phyloP scores from a whole-genome alignment of 352 stramenopile genomes.

The Pythium insidiosum region DNA sequence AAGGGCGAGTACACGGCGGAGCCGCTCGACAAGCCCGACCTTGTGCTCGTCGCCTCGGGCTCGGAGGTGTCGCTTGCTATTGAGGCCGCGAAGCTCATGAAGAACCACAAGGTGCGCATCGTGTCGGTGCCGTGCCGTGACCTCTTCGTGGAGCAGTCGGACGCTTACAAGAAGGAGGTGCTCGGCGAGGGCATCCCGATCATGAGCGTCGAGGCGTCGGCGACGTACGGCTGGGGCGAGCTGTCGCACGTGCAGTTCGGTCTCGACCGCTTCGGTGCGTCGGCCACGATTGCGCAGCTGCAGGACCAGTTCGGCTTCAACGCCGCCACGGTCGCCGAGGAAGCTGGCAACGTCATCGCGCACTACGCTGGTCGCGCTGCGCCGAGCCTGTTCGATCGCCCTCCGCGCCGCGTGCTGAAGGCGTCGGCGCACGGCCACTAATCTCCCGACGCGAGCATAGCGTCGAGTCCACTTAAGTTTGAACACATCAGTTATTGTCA shows the following conservation, averaged over 20 bases:
- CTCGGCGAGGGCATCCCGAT: constrained; percentile 92
- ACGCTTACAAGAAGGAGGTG: constrained; percentile 95
- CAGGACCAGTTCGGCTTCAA: constrained; percentile 96
- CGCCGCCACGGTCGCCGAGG: constrained; percentile 87
- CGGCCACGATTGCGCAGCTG: constrained; percentile 82
- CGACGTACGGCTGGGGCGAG: constrained; percentile 92
- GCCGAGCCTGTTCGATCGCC: constrained; percentile 71
- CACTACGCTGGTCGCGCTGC: constrained; percentile 83
- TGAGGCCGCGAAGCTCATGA: constrained; percentile 91
- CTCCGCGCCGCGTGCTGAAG: constrained; percentile 57
- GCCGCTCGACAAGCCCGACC: constrained; percentile 63
- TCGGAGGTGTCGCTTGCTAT: constrained; percentile 95
- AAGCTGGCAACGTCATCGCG: constrained; percentile 89
- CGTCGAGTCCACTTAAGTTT: too few relatives aligned
- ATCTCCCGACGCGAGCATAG: too few relatives aligned
- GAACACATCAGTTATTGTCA: too few relatives aligned
- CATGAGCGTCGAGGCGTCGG: constrained; percentile 94
- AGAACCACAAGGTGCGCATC: constrained; percentile 83
- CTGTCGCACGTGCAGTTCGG: constrained; percentile 94
- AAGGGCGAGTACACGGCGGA: constrained; percentile 73
- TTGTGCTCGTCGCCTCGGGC: constrained; percentile 92
- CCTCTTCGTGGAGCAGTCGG: constrained; percentile 94
- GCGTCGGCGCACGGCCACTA: constrained; percentile 38
- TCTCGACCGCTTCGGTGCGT: constrained; percentile 85
- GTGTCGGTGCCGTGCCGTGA: constrained; percentile 98